A percentile compares a stretch with the other conserved stretches of the same genome.
Evolutionary conservation across 2,329 filamentous ascomycete species (phyloP).

Genomic region (Colletotrichum acutatum): DNA sequence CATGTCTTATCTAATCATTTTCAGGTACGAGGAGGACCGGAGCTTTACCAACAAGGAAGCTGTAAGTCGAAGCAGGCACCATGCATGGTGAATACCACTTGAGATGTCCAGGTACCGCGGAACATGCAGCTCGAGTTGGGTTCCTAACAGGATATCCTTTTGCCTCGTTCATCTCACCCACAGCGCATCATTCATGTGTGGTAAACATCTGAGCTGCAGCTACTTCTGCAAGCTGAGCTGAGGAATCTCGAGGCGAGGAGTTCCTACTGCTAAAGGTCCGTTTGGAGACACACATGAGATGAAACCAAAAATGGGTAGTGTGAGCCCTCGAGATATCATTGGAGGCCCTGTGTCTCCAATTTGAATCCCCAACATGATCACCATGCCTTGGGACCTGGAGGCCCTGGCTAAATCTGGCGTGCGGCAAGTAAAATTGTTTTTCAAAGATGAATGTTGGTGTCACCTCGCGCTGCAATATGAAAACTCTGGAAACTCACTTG

Average conservation of each 20-base stretch:
- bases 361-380: not conserved
- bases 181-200: not conserved
- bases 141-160: not conserved
- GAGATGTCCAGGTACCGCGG: not conserved
- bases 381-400: not conserved
- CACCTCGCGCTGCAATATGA: not conserved
- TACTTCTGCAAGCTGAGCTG: not conserved
- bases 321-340: not conserved
- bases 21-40: not conserved
- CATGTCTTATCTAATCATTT: constrained; percentile 5
- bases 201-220: not conserved
- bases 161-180: not conserved
- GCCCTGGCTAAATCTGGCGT: not conserved
- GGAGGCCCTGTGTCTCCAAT: not conserved
- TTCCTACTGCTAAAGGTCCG: not conserved
- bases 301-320: constrained; percentile 12
- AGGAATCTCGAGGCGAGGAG: not conserved
- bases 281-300: constrained; percentile 11
- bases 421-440: not conserved
- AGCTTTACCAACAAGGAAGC: not conserved
- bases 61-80: constrained; percentile 1
- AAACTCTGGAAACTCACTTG: not conserved
- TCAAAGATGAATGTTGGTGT: not conserved
- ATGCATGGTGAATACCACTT: not conserved
- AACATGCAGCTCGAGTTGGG: not conserved